phyloP scores from a whole-genome alignment of 129 eudicot species.

The Sambucus nigra region DNA sequence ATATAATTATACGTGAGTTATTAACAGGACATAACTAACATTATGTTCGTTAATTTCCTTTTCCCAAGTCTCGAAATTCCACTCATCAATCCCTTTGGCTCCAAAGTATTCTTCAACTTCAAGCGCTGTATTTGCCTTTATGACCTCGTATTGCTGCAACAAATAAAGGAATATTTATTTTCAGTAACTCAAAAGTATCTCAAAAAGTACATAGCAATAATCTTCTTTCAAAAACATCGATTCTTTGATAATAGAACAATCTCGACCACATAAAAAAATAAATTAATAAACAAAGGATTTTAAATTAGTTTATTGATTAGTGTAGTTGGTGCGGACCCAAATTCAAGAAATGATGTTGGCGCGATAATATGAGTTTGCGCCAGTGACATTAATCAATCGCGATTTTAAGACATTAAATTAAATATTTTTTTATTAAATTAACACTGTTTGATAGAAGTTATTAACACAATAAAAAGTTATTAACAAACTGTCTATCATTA shows the following conservation, averaged over 20 bases:
- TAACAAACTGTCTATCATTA: too few species aligned
- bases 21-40: conserved; percentile 30
- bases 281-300: too few species aligned
- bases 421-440: too few species aligned
- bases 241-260: conserved; percentile 2
- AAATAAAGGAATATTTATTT: neutral
- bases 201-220: neutral
- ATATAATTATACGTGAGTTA: neutral
- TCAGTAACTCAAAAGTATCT: conserved; percentile 2
- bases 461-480: too few species aligned
- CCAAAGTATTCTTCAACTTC: conserved; percentile 56
- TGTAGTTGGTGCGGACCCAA: too few species aligned
- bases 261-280: too few species aligned
- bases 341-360: too few species aligned
- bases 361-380: too few species aligned
- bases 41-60: conserved; percentile 38
- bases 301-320: too few species aligned
- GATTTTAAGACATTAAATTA: too few species aligned
- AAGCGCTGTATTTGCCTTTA: conserved; percentile 44
- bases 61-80: conserved; percentile 55
- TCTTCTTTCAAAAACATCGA: neutral
- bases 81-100: conserved; percentile 54
- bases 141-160: conserved; percentile 56
- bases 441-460: too few species aligned
- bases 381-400: too few species aligned